phyloP scores from a whole-genome alignment of 139 green algal genomes.

The Haematococcus lacustris region DNA sequence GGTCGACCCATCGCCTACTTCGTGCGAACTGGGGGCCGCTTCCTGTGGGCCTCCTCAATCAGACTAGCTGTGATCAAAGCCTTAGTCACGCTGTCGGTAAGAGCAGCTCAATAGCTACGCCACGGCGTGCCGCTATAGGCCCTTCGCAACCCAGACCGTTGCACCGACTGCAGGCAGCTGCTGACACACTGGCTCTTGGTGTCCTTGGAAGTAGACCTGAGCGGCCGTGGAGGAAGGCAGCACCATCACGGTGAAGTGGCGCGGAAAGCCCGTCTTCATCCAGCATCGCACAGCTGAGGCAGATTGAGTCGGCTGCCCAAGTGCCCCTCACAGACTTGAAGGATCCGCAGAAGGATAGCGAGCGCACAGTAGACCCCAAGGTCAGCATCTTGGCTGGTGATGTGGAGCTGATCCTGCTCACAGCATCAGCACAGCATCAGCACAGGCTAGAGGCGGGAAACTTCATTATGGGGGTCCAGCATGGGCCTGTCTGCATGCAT shows the following conservation, averaged over 20 bases:
- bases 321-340: conserved; percentile 74
- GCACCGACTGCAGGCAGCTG: conserved; percentile 50
- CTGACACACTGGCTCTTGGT: conserved; percentile 89
- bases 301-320: conserved; percentile 71
- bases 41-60: conserved; percentile 94
- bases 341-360: conserved; percentile 82
- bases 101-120: conserved; percentile 5
- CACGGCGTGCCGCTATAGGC: no score
- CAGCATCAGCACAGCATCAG: no score
- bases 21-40: conserved; percentile 92
- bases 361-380: conserved; percentile 65
- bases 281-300: conserved; percentile 71
- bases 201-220: conserved; percentile 94
- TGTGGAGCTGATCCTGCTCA: no score
- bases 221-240: conserved; percentile 74
- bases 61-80: conserved; percentile 95
- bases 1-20: conserved; percentile 93
- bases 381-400: conserved; percentile 94
- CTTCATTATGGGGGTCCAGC: no score
- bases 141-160: no score
- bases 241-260: conserved; percentile 97
- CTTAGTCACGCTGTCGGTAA: conserved; percentile 87
- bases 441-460: no score
- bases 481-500: no score
- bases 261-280: conserved; percentile 99